Evolutionary conservation across 192 early-diverging fungal genomes (phyloP).

Genomic region (Lunasporangiospora selenospora): DNA sequence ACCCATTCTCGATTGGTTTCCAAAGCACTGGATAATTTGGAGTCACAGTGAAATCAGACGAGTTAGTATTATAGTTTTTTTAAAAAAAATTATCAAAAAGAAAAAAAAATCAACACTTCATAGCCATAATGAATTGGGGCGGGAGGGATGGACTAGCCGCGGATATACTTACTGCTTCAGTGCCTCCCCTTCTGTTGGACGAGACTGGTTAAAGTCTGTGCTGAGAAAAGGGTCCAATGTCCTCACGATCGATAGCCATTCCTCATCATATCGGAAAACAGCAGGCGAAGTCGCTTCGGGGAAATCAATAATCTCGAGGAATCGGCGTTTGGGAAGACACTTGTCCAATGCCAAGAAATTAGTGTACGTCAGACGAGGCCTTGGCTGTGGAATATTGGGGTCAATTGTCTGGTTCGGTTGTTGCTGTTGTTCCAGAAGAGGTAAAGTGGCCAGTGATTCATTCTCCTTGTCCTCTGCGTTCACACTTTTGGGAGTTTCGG

Average conservation of each 20-base stretch:
- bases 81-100: too few relatives aligned
- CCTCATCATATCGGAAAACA: constrained; percentile 82
- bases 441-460: too few relatives aligned
- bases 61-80: neutral
- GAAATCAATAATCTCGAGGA: constrained; percentile 71
- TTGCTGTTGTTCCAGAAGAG: neutral
- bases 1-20: constrained; percentile 73
- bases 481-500: neutral
- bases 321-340: constrained; percentile 79
- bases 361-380: constrained; percentile 58
- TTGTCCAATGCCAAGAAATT: constrained; percentile 96
- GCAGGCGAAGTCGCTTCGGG: constrained; percentile 46
- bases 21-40: constrained; percentile 52
- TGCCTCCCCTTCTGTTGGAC: constrained; percentile 55
- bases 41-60: too few relatives aligned
- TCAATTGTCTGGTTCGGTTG: neutral
- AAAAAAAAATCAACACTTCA: constrained; percentile 5
- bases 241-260: constrained; percentile 83
- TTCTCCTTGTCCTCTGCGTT: neutral
- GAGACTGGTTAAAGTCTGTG: constrained; percentile 45
- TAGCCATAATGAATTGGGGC: neutral
- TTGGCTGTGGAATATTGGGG: constrained; percentile 14
- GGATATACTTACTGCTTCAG: constrained; percentile 48
- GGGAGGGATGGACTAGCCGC: neutral
- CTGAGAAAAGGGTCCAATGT: constrained; percentile 66